Conservation (phyloP, 768 basidiomycete genomes). For the Nidula microcarpa region DNA sequence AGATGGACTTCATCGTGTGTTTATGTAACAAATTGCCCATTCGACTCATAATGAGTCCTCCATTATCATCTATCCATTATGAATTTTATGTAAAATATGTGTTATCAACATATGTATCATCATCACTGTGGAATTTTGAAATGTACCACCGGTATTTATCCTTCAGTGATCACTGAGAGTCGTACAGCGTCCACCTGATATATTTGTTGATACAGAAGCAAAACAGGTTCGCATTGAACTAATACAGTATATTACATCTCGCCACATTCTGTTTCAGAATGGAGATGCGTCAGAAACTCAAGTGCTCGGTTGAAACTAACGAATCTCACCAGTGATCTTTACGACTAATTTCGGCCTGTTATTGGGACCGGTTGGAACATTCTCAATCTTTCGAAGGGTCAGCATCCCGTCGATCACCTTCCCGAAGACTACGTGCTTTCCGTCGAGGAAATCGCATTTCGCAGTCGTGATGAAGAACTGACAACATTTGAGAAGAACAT, state of each 20-base stretch:
- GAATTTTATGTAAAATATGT: background rate
- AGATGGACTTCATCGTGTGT: background rate
- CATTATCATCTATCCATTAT: no score
- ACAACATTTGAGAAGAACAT: background rate
- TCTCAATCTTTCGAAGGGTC: slow-evolving; percentile 93
- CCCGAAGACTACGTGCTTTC: slow-evolving; percentile 92
- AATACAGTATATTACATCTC: slow-evolving; percentile 41
- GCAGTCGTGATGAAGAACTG: slow-evolving; percentile 97
- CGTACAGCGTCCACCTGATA: no score
- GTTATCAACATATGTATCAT: background rate
- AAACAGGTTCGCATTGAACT: no score
- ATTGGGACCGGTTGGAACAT: slow-evolving; percentile 88
- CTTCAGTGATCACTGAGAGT: background rate
- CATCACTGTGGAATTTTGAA: background rate
- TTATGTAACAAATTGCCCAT: background rate
- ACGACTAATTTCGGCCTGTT: slow-evolving; percentile 87
- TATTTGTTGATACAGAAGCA: no score
- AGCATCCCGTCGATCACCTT: slow-evolving; percentile 92
- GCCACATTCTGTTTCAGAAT: slow-evolving; percentile 43
- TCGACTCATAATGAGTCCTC: background rate
- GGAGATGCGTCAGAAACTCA: background rate
- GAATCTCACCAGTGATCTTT: slow-evolving; percentile 76
- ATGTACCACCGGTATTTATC: background rate
- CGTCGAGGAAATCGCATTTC: slow-evolving; percentile 93
- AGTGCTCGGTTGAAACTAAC: background rate